Conservation (phyloP, 305 asterid genomes). For the Fraxinus dipetala region DNA sequence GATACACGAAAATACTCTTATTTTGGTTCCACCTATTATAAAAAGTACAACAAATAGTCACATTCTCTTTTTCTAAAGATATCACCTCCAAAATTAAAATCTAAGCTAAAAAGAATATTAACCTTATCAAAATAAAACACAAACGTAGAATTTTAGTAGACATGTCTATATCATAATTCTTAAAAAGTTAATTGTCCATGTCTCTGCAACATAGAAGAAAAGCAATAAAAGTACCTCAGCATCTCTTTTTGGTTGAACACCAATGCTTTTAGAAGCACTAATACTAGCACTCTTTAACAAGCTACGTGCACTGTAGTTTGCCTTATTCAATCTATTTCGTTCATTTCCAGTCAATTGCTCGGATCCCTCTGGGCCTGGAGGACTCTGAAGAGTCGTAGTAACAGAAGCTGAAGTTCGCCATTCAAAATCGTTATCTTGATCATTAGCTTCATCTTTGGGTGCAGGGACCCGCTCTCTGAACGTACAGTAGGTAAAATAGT, state of each 20-base stretch:
- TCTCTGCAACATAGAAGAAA: background rate
- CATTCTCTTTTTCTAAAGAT: background rate
- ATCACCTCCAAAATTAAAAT: background rate
- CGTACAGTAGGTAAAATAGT: background rate
- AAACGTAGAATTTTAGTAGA: background rate
- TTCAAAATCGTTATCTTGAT: conserved; percentile 49
- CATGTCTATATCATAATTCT: background rate
- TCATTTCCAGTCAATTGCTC: conserved; percentile 28
- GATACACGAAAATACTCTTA: background rate
- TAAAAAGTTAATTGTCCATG: background rate
- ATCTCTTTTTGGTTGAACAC: conserved; percentile 52
- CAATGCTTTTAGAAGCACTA: conserved; percentile 87
- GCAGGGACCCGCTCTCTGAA: conserved; percentile 88
- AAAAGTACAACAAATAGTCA: background rate
- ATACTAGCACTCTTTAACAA: conserved; percentile 96
- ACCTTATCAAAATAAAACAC: background rate
- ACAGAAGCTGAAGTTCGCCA: conserved; percentile 56
- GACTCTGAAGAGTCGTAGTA: conserved; percentile 62
- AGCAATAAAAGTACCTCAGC: conserved; percentile 49
- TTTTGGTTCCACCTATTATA: background rate
- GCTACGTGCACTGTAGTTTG: conserved; percentile 60
- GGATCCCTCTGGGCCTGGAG: conserved; percentile 48
- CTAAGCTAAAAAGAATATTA: background rate
- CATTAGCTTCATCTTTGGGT: conserved; percentile 53
- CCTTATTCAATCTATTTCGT: conserved; percentile 35